Evolutionary conservation across 139 green algal species (phyloP), one percentile per base, ranked within the genome.

Genomic region (Ettlia oleoabundans): DNA sequence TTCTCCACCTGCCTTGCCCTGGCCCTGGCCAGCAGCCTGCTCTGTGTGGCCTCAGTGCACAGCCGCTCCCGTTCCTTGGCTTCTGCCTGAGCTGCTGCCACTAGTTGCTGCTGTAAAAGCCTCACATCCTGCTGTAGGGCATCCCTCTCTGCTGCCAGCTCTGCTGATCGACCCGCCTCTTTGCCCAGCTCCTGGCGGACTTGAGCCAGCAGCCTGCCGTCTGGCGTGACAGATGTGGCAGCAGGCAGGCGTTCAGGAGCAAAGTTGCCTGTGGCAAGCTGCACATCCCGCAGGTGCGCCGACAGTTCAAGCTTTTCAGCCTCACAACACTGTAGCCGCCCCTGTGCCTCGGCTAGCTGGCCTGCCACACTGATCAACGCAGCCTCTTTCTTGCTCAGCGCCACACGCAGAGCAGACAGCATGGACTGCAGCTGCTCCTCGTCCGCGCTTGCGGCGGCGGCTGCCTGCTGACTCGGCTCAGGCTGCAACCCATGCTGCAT

Each of bases 1-100:
- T 80, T 80, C 42, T 84, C 63, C 42, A 75, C 63, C 80, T 88
- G 84, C 26, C 72, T 65, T 4, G 53, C 69, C 24, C 58, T 35
- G 2, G 80, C 69, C 2, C 70, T n/a, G 10, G 40, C 51, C 38
- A 80, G 80, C 41, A 80, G 80, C 32, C 70, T 53, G 64, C 77
- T 42, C 43, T 83, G 77, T 13, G 65, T 32, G 1, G 77, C 77
- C 26, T 83, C 77, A 18, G 32, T 26, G 64, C 40, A 52, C 64
- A 83, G 77, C 24, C 77, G 62, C 65, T 83, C 77, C 2, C 64
- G 63, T 43, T 83, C 77, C 47, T 58, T 4, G 8, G 64, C 64
- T 42, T 83, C 64, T 35, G 65, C 47, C 33, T 83, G 63, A 1
- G 63, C 77, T 8, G 77, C 77, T 33, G 77, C 77, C 1, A 53